Percentiles rank a stretch among this genome's conserved stretches.
Evolutionary conservation across 495 filamentous ascomycete genomes (phyloP).

Genomic region (Apiosordaria backusii): DNA sequence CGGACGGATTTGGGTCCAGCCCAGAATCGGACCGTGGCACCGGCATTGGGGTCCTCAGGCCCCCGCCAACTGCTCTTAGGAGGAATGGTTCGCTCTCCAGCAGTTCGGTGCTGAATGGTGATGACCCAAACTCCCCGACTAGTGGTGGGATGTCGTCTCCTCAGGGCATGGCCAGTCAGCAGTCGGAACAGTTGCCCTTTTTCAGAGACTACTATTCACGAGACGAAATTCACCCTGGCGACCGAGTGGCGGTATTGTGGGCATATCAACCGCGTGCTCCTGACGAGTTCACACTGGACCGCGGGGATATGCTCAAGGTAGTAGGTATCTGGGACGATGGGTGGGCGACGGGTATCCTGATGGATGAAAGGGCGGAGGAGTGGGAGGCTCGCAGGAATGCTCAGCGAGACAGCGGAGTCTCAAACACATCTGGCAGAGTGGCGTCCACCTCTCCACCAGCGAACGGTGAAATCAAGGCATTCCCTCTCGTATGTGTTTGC

Average conservation of each 20-base stretch:
- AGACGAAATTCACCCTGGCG: slow-evolving; percentile 89
- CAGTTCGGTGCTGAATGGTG: slow-evolving; percentile 66
- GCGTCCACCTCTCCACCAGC: slow-evolving; percentile 60
- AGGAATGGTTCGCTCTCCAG: slow-evolving; percentile 89
- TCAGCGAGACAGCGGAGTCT: slow-evolving; percentile 91
- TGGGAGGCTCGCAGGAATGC: slow-evolving; percentile 72
- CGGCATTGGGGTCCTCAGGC: slow-evolving; percentile 50
- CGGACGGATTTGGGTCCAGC: slow-evolving; percentile 75
- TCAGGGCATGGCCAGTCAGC: slow-evolving; percentile 75
- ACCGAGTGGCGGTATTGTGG: slow-evolving; percentile 90
- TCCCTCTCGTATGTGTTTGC: slow-evolving; percentile 97
- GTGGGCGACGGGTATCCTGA: slow-evolving; percentile 90
- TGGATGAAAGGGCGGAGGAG: slow-evolving; percentile 82
- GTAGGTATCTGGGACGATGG: slow-evolving; percentile 99
- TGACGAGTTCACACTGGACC: slow-evolving; percentile 90
- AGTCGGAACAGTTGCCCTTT: slow-evolving; percentile 88
- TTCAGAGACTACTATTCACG: slow-evolving; percentile 99
- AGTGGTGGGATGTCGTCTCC: slow-evolving; percentile 78
- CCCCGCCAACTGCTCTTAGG: slow-evolving; percentile 54
- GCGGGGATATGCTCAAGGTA: slow-evolving; percentile 97
- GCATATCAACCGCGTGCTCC: slow-evolving; percentile 90
- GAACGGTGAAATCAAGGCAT: slow-evolving; percentile 91
- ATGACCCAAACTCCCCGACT: slow-evolving; percentile 71
- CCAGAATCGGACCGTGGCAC: slow-evolving; percentile 65
- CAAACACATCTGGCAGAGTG: slow-evolving; percentile 66